Percentiles rank a stretch among this genome's conserved stretches.
phyloP scores from a whole-genome alignment of 352 stramenopile genomes.

The Globisporangium acanthophoron region DNA sequence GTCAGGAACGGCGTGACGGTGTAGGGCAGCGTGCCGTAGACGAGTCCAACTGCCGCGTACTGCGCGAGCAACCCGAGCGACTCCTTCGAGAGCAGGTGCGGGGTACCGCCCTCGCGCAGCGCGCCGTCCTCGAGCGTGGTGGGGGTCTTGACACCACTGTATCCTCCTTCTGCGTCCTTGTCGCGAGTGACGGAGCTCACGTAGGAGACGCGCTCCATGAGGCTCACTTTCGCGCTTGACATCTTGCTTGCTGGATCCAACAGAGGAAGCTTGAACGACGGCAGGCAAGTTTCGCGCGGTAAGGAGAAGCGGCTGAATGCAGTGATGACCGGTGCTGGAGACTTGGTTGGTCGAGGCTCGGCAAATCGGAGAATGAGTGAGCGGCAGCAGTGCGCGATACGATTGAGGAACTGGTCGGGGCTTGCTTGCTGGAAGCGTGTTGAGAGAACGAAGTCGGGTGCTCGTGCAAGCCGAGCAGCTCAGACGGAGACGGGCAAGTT shows the following conservation, averaged over 20 bases:
- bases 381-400: too few species aligned
- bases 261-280: not conserved
- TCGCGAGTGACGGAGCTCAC: not conserved
- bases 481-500: too few species aligned
- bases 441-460: too few species aligned
- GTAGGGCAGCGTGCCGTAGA: slow-evolving; percentile 30
- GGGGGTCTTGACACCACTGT: slow-evolving; percentile 1
- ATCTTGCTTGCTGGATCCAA: not conserved
- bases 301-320: too few species aligned
- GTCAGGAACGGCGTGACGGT: slow-evolving; percentile 40
- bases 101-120: slow-evolving; percentile 26
- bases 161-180: not conserved
- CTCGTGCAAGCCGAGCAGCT: too few species aligned
- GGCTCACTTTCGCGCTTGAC: not conserved
- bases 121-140: slow-evolving; percentile 26
- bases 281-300: too few species aligned
- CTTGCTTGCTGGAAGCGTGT: too few species aligned
- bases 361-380: not conserved
- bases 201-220: slow-evolving; percentile 6
- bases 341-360: not conserved
- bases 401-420: too few species aligned
- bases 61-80: slow-evolving; percentile 31
- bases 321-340: too few species aligned
- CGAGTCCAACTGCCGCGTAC: slow-evolving; percentile 33
- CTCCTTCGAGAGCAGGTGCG: slow-evolving; percentile 29